Evolutionary conservation across 352 stramenopile genomes (phyloP).

Genomic region (Phytophthora aleatoria): DNA sequence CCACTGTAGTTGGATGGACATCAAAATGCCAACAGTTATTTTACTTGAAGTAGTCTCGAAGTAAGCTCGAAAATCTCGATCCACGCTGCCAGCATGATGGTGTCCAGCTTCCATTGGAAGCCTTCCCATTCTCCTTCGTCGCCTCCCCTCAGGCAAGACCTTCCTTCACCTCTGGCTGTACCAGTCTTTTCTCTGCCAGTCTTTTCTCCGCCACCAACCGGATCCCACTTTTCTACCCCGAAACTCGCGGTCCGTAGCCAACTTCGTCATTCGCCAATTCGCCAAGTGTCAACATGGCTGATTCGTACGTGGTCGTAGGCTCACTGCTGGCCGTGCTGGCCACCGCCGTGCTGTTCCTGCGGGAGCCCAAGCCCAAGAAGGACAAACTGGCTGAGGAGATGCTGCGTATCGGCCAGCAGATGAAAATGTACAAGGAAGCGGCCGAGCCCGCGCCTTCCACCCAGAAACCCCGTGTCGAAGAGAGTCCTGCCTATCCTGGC

Average conservation of each 20-base stretch:
- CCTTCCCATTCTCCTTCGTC: not conserved
- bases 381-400: slow-evolving; percentile 74
- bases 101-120: no score
- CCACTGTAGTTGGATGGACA: no score
- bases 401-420: slow-evolving; percentile 75
- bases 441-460: slow-evolving; percentile 12
- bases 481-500: slow-evolving; percentile 52
- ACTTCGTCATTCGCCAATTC: slow-evolving; percentile 26
- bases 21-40: no score
- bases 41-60: not conserved
- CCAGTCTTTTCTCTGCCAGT: no score
- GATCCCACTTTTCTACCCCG: slow-evolving; percentile 9
- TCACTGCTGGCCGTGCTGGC: slow-evolving; percentile 72
- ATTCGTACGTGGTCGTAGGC: slow-evolving; percentile 73
- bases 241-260: slow-evolving; percentile 7
- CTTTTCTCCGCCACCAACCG: slow-evolving; percentile 4
- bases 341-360: slow-evolving; percentile 65
- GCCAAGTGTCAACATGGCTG: slow-evolving; percentile 20
- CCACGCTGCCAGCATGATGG: no score
- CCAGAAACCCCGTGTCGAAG: slow-evolving; percentile 29
- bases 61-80: not conserved
- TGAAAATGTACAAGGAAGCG: slow-evolving; percentile 86
- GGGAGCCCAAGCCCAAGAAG: slow-evolving; percentile 54
- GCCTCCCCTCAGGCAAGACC: not conserved
- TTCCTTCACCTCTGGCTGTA: no score